Evolutionary conservation across 306 rosid species (phyloP).

Genomic region (Quercus aquifolioides): DNA sequence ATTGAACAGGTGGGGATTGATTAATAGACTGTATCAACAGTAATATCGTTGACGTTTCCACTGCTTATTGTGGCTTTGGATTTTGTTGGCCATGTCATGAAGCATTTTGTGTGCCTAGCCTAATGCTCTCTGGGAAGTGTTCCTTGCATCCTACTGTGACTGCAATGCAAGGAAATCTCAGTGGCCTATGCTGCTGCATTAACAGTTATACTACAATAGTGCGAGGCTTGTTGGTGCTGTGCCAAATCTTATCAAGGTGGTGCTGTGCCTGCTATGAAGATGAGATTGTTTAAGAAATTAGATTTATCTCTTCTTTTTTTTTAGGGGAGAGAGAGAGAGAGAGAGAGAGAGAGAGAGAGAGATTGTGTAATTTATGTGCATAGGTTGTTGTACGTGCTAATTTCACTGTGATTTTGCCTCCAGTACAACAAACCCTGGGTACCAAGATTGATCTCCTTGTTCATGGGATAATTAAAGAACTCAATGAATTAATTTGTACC

Average conservation of each 20-base stretch:
- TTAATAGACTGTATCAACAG: background rate
- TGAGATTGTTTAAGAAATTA: background rate
- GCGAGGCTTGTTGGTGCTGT: no score
- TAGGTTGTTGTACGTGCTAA: no score
- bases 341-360: no score
- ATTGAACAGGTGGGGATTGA: background rate
- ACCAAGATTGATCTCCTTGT: no score
- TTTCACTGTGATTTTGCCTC: no score
- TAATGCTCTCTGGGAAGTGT: background rate
- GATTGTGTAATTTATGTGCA: no score
- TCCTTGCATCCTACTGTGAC: background rate
- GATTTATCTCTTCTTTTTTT: background rate
- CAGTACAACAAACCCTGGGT: no score
- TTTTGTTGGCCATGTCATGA: background rate
- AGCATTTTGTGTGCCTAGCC: background rate
- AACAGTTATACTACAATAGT: background rate
- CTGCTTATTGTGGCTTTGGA: no score
- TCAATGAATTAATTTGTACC: no score
- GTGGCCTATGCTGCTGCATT: background rate
- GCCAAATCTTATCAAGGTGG: background rate
- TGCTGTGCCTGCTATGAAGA: background rate
- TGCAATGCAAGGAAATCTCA: background rate
- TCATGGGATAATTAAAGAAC: no score
- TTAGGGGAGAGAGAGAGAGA: background rate
- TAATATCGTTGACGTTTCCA: background rate